A percentile compares a stretch with the other conserved stretches of the same genome.
phyloP scores from a whole-genome alignment of 1,139 yeast species.

The Pichia sp. region DNA sequence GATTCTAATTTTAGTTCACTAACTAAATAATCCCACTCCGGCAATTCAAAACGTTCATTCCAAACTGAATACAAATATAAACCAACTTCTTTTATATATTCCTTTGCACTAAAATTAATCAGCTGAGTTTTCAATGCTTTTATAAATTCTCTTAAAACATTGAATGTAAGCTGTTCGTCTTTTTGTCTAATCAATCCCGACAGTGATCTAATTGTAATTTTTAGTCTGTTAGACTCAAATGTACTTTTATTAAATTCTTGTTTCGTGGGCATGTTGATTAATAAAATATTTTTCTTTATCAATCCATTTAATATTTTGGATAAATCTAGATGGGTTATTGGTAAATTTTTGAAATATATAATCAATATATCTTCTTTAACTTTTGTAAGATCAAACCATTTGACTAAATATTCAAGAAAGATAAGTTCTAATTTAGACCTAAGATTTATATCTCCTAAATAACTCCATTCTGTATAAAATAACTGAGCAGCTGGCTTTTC shows the following conservation, averaged over 20 bases:
- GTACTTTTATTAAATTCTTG: not conserved
- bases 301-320: conserved; percentile 3
- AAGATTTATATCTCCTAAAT: conserved; percentile 18
- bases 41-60: conserved; percentile 9
- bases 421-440: conserved; percentile 18
- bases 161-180: not conserved
- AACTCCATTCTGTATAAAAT: conserved; percentile 26
- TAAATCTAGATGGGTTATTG: conserved; percentile 3
- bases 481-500: conserved; percentile 16
- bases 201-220: conserved; percentile 7
- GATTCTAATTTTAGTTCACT: conserved; percentile 10
- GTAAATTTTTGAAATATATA: conserved; percentile 10
- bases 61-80: conserved; percentile 23
- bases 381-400: conserved; percentile 1
- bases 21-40: conserved; percentile 17
- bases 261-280: not conserved
- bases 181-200: conserved; percentile 1
- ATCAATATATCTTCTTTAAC: conserved; percentile 5
- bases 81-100: conserved; percentile 17
- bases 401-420: conserved; percentile 17
- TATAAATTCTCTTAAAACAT: conserved; percentile 13
- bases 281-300: not conserved
- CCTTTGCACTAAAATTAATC: conserved; percentile 12
- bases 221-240: conserved; percentile 1
- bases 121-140: conserved; percentile 18